These are phyloP conservation scores for Sporobolomyces pararoseus DNA, from an alignment of 768 basidiomycete species.

Conservation along the genomic window DNA sequence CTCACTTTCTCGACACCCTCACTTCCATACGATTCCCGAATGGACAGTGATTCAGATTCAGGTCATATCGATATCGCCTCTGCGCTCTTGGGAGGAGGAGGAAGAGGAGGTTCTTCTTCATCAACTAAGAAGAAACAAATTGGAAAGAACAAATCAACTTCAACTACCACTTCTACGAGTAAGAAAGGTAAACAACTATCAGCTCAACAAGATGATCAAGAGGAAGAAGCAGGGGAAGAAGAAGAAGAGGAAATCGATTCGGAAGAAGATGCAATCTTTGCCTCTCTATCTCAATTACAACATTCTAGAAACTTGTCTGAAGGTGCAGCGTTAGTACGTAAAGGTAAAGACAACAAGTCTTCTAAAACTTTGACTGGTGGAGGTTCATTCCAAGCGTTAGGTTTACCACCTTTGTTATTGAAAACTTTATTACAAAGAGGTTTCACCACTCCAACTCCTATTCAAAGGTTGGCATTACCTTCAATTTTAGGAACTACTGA, in stretches of 20 bases:
- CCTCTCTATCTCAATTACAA: constrained; percentile 22
- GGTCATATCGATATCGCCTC: constrained; percentile 38
- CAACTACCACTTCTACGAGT: too few relatives aligned
- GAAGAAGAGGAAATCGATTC: constrained; percentile 4
- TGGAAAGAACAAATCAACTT: background rate
- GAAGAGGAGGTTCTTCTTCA: too few relatives aligned
- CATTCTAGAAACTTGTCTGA: constrained; percentile 61
- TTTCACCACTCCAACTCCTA: constrained; percentile 90
- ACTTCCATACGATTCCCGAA: background rate
- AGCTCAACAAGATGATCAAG: too few relatives aligned
- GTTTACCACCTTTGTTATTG: constrained; percentile 75
- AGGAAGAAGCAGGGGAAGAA: too few relatives aligned
- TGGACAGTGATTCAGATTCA: constrained; percentile 37
- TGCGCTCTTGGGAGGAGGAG: too few relatives aligned
- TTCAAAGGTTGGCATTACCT: constrained; percentile 86
- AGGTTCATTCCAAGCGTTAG: constrained; percentile 95
- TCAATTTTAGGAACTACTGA: constrained; percentile 77
- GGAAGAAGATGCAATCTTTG: constrained; percentile 37
- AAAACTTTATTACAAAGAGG: constrained; percentile 85
- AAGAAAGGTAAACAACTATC: too few relatives aligned
- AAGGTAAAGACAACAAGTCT: constrained; percentile 59
- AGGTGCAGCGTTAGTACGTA: constrained; percentile 73
- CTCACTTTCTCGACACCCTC: background rate
- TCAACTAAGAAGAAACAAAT: background rate
- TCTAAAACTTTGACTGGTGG: constrained; percentile 75